Base-by-base conservation (phyloP, 2,329 filamentous ascomycete genomes). In the Diaporthe longicolla region DNA sequence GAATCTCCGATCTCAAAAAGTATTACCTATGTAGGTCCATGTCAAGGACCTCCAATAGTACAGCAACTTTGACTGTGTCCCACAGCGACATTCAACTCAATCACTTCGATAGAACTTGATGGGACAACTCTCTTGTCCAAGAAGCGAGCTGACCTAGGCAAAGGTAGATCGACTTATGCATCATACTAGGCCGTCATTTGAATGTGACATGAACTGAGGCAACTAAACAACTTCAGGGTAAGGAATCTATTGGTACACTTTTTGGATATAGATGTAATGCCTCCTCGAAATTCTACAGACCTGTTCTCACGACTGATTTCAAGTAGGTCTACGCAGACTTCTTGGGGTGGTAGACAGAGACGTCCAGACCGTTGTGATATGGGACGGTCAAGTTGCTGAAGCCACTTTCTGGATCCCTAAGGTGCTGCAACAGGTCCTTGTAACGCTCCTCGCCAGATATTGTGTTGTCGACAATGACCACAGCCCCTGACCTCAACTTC, bases 391-490 rank as follows among this genome's bases (percentile, higher is more conserved):
- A 72, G 15, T 71, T 78, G 55, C 76, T 81, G 72, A 87, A 89
- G 0, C 84, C 83, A 73, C 82, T 87, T 1, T 79, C 78, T 0
- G 85, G 83, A 2, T 79, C 79, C 4, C 81, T 75, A 43, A 87
- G 55, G 74, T 84, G 85, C 0, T 76, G 80, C 15, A 87, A 74
- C 0, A 87, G 77, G 2, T 87, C 85, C 29, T 78, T 76, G 74
- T 86, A 87, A 7, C 79, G 77, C 35, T 77, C 74, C 6, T 78
- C 80, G 1, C 83, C 76, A 0, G 63, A 68, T 40, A 68, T 54
- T 17, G 63, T 68, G 48, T 87, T 87, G 76, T 88, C 85, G 0
- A 82, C 78, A 2, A 87, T 74, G 3, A 87, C 79, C 0, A 87
- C 76, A 0, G 84, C 84, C 0, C 85, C 85, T 11, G 77, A 77